A percentile compares a stretch with the other conserved stretches of the same genome.
Conservation (phyloP, 108 stramenopile species). For the Parmales sp. region DNA sequence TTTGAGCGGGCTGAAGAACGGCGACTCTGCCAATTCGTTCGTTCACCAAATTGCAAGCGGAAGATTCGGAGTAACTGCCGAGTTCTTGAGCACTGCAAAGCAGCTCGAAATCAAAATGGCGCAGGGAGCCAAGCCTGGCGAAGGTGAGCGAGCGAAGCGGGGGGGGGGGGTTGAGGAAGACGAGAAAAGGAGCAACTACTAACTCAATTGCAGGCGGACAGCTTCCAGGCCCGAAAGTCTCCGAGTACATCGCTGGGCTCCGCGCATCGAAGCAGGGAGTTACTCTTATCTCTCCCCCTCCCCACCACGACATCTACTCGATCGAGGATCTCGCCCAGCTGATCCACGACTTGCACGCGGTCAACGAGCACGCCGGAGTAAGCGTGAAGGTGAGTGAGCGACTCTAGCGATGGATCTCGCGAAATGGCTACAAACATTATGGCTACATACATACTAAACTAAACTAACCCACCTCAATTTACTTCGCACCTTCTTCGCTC, state of each 20-base stretch:
- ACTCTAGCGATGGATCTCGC: no score
- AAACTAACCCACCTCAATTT: no score
- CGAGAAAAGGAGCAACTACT: no score
- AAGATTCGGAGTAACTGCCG: slow-evolving; percentile 85
- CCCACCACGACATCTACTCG: slow-evolving; percentile 93
- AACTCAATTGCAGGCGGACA: no score
- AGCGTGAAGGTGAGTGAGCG: no score
- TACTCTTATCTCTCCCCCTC: slow-evolving; percentile 85
- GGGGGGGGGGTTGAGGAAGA: no score
- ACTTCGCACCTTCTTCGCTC: no score
- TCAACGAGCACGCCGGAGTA: slow-evolving; percentile 82
- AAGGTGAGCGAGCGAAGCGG: no score
- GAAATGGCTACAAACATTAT: no score
- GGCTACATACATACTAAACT: no score
- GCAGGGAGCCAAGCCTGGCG: slow-evolving; percentile 92
- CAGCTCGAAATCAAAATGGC: slow-evolving; percentile 93
- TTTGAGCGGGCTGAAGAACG: slow-evolving; percentile 72
- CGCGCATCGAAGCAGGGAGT: slow-evolving; percentile 82
- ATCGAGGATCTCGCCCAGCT: slow-evolving; percentile 87
- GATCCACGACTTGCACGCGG: slow-evolving; percentile 85
- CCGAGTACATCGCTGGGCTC: slow-evolving; percentile 79
- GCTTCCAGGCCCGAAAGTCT: slow-evolving; percentile 83
- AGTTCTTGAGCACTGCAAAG: slow-evolving; percentile 81
- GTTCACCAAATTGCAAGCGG: slow-evolving; percentile 88
- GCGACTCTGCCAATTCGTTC: slow-evolving; percentile 76